phyloP scores from a whole-genome alignment of 345 rosid species.

The Anastatica hierochuntica region DNA sequence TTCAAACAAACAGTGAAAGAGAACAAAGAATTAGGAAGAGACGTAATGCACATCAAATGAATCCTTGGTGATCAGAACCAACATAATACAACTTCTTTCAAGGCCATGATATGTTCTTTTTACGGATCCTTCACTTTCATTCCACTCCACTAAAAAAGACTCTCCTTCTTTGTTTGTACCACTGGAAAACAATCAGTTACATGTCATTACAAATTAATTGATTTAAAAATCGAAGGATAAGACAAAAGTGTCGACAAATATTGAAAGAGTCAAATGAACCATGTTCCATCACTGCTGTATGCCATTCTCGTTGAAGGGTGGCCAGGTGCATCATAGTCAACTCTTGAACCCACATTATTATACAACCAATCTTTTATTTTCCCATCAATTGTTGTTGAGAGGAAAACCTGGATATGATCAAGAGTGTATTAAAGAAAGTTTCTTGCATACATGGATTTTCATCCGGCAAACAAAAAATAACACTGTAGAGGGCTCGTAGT shows the following conservation, averaged over 20 bases:
- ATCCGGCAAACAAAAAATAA: not conserved
- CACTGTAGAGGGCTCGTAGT: not conserved
- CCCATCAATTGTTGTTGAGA: conserved; percentile 86
- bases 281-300: conserved; percentile 81
- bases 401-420: conserved; percentile 46
- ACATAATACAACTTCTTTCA: too few species aligned
- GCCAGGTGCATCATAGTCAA: conserved; percentile 87
- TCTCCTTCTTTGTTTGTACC: conserved; percentile 14
- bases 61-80: too few species aligned
- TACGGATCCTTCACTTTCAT: conserved; percentile 7
- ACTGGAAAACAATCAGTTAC: conserved; percentile 17
- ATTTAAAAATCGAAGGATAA: not conserved
- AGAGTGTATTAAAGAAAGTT: not conserved
- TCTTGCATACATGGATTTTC: not conserved
- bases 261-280: conserved; percentile 33
- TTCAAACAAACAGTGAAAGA: too few species aligned
- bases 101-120: conserved; percentile 8
- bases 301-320: conserved; percentile 68
- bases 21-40: too few species aligned
- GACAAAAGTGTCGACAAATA: not conserved
- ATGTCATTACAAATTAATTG: conserved; percentile 6
- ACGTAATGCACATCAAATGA: too few species aligned
- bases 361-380: conserved; percentile 89
- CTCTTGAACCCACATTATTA: conserved; percentile 74
- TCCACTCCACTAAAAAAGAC: conserved; percentile 10